A percentile compares a stretch with the other conserved stretches of the same genome.
phyloP scores from a whole-genome alignment of 176 grass and related monocot species.

The Pontederia crassipes region DNA sequence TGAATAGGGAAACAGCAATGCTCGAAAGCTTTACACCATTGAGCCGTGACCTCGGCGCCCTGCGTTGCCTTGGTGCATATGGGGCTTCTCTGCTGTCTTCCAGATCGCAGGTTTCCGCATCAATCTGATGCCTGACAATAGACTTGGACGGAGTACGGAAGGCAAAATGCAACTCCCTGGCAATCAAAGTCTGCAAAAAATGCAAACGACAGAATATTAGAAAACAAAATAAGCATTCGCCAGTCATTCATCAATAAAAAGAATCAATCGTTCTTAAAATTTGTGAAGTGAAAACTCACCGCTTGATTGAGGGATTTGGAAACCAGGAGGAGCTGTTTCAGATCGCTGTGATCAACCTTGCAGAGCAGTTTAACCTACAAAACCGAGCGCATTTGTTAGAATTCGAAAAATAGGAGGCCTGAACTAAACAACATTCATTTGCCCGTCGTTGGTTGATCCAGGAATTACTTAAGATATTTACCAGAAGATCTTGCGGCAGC shows the following conservation, averaged over 20 bases:
- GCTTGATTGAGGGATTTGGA: conserved; percentile 69
- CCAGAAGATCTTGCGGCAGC: conserved; percentile 68
- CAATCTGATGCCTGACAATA: background rate
- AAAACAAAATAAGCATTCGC: background rate
- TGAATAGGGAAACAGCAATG: conserved; percentile 40
- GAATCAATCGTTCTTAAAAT: background rate
- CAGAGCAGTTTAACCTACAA: conserved; percentile 55
- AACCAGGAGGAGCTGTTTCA: conserved; percentile 65
- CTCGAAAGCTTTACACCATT: conserved; percentile 30
- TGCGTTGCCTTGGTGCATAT: conserved; percentile 57
- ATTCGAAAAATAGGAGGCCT: background rate
- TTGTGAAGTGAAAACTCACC: conserved; percentile 22
- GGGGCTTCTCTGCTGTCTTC: conserved; percentile 20
- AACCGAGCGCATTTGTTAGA: background rate
- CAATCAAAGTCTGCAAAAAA: conserved; percentile 48
- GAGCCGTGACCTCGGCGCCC: conserved; percentile 34
- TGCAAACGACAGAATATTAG: background rate
- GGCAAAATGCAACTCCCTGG: conserved; percentile 59
- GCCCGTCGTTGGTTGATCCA: no score
- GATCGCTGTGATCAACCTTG: conserved; percentile 60
- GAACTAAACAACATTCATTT: background rate
- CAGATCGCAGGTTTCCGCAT: background rate
- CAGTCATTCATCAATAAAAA: background rate
- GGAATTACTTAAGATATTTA: conserved; percentile 7
- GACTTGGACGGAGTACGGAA: conserved; percentile 47